A percentile compares a stretch with the other conserved stretches of the same genome.
These are phyloP conservation scores for Vigna radiata DNA, from an alignment of 306 rosid genomes.

Conservation along the genomic window DNA sequence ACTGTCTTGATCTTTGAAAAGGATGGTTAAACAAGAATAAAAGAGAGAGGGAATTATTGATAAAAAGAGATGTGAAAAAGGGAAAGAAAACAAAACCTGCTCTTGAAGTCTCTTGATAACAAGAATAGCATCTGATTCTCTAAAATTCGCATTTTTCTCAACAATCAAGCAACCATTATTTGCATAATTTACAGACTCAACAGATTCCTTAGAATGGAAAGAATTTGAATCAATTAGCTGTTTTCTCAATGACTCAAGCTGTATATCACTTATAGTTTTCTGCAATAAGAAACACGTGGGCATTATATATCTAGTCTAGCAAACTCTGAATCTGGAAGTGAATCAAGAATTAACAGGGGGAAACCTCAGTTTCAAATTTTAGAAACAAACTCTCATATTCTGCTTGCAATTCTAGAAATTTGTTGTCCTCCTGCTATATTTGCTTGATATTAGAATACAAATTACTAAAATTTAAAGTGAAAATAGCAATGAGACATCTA, in stretches of 20 bases:
- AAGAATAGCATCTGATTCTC: constrained; percentile 75
- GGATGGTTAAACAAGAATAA: too few species aligned
- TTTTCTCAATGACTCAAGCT: constrained; percentile 67
- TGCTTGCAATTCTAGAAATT: constrained; percentile 55
- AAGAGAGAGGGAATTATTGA: constrained; percentile 2
- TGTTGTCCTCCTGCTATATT: constrained; percentile 71
- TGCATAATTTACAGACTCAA: constrained; percentile 50
- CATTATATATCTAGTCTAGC: constrained; percentile 12
- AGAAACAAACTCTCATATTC: constrained; percentile 81
- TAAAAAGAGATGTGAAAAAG: not conserved
- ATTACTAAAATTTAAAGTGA: constrained; percentile 35
- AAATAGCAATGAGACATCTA: constrained; percentile 37
- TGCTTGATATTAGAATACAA: constrained; percentile 38
- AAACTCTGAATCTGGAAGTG: constrained; percentile 33
- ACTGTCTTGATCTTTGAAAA: too few species aligned
- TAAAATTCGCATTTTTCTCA: constrained; percentile 55
- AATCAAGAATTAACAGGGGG: constrained; percentile 15
- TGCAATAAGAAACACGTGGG: constrained; percentile 48
- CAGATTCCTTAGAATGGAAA: constrained; percentile 40
- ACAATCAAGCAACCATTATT: constrained; percentile 43
- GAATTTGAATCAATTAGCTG: constrained; percentile 57
- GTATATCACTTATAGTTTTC: constrained; percentile 75
- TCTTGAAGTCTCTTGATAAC: constrained; percentile 91
- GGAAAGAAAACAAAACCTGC: constrained; percentile 56
- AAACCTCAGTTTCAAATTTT: constrained; percentile 76